Evolutionary conservation across 768 basidiomycete species (phyloP).

Genomic region (Amanita inopinata): DNA sequence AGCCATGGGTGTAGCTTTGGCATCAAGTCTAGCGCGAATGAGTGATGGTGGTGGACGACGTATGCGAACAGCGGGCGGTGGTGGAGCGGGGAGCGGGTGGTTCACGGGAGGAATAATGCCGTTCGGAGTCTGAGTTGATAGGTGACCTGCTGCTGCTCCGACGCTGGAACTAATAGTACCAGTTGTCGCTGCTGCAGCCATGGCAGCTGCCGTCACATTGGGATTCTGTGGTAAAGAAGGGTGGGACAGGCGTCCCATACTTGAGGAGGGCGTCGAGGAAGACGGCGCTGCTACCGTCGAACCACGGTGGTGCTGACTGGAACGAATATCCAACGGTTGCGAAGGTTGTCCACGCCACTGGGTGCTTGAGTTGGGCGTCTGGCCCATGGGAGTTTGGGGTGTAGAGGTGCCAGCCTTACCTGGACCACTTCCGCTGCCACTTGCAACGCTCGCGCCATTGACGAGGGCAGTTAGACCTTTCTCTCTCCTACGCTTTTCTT

Average conservation of each 20-base stretch:
- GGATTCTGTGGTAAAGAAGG: slow-evolving; percentile 14
- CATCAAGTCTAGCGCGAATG: slow-evolving; percentile 9
- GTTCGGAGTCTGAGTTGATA: not conserved
- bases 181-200: not conserved
- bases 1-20: slow-evolving; percentile 9
- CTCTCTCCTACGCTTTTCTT: slow-evolving; percentile 30
- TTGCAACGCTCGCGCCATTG: slow-evolving; percentile 8
- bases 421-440: slow-evolving; percentile 11
- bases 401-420: slow-evolving; percentile 10
- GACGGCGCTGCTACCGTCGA: slow-evolving; percentile 9
- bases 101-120: not conserved
- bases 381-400: slow-evolving; percentile 12
- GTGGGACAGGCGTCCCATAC: slow-evolving; percentile 9
- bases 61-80: slow-evolving; percentile 5
- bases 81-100: slow-evolving; percentile 6
- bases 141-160: not conserved
- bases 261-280: slow-evolving; percentile 9
- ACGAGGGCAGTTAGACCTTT: slow-evolving; percentile 12
- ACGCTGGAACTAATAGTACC: not conserved
- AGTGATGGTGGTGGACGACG: slow-evolving; percentile 10
- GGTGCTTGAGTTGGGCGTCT: slow-evolving; percentile 8
- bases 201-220: slow-evolving; percentile 7
- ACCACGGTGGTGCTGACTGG: slow-evolving; percentile 3
- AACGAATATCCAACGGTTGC: slow-evolving; percentile 8
- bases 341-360: slow-evolving; percentile 8